These are phyloP conservation scores for Trametes sanguinea DNA, from an alignment of 768 basidiomycete genomes.

Conservation along the genomic window DNA sequence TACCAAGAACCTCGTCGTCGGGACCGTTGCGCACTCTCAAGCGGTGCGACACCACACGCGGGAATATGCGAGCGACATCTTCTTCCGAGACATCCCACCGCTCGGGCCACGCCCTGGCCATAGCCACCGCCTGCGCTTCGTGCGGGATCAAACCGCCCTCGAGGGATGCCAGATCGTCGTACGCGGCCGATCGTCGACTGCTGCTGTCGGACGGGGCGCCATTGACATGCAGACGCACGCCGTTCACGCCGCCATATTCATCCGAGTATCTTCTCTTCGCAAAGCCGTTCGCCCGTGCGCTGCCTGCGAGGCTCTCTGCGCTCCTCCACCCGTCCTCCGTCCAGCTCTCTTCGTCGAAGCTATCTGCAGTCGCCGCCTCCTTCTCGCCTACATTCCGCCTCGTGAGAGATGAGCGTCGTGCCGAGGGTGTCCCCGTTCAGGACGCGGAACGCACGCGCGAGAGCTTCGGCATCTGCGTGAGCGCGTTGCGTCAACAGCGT, in stretches of 20 bases:
- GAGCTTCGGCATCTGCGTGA: slow-evolving; percentile 63
- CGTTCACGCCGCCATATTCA: background rate
- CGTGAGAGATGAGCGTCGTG: slow-evolving; percentile 49
- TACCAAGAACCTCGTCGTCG: slow-evolving; percentile 67
- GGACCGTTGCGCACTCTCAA: slow-evolving; percentile 69
- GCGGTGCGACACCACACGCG: slow-evolving; percentile 74
- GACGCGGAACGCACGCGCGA: slow-evolving; percentile 66
- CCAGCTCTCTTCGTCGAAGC: slow-evolving; percentile 10
- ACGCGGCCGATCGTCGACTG: background rate
- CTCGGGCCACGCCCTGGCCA: slow-evolving; percentile 28
- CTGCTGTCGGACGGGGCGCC: slow-evolving; percentile 1
- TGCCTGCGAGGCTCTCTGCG: slow-evolving; percentile 20
- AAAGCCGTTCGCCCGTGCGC: slow-evolving; percentile 15
- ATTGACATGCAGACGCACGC: slow-evolving; percentile 9
- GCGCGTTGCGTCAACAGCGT: slow-evolving; percentile 64
- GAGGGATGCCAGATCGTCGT: background rate
- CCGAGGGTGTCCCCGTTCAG: slow-evolving; percentile 64
- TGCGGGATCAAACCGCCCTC: slow-evolving; percentile 3
- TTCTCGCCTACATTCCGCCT: slow-evolving; percentile 15
- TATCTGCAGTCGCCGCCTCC: slow-evolving; percentile 7
- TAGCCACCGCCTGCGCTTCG: slow-evolving; percentile 16
- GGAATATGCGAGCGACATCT: slow-evolving; percentile 73
- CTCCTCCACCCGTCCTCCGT: slow-evolving; percentile 21
- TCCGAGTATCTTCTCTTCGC: background rate
- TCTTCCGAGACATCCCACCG: slow-evolving; percentile 65